Evolutionary conservation across 306 rosid species (phyloP).

Genomic region (Neltuma alba): DNA sequence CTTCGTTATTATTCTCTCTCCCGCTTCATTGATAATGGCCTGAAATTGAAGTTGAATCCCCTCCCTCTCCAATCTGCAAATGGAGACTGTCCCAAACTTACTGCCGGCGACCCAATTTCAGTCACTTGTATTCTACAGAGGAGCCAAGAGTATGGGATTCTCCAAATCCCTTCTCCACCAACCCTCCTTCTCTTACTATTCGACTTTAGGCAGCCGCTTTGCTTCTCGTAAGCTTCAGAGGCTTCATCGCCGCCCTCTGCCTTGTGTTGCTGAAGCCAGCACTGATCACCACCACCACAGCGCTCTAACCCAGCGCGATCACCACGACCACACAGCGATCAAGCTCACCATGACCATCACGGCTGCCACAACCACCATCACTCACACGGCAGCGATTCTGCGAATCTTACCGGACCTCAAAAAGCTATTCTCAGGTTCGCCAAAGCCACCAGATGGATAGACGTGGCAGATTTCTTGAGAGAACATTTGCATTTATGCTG

Average conservation of each 20-base stretch:
- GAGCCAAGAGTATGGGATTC: slow-evolving; percentile 37
- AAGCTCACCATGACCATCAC: slow-evolving; percentile 7
- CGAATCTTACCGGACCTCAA: slow-evolving; percentile 64
- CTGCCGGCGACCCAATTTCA: slow-evolving; percentile 43
- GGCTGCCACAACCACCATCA: slow-evolving; percentile 53
- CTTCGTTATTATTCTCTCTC: not conserved
- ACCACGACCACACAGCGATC: slow-evolving; percentile 39
- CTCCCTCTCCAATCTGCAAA: slow-evolving; percentile 31
- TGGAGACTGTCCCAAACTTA: slow-evolving; percentile 59
- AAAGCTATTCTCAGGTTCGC: slow-evolving; percentile 70
- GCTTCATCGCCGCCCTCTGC: slow-evolving; percentile 44
- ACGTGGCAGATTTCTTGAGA: slow-evolving; percentile 71
- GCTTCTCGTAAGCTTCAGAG: slow-evolving; percentile 34
- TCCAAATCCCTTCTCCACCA: slow-evolving; percentile 36
- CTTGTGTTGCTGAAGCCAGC: slow-evolving; percentile 46
- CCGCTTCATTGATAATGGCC: slow-evolving; percentile 28
- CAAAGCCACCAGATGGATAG: slow-evolving; percentile 74
- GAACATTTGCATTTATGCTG: slow-evolving; percentile 89
- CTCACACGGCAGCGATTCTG: slow-evolving; percentile 35
- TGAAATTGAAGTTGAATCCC: slow-evolving; percentile 10
- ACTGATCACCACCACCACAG: slow-evolving; percentile 34
- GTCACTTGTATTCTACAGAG: slow-evolving; percentile 36
- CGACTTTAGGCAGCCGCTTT: slow-evolving; percentile 42
- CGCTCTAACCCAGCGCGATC: slow-evolving; percentile 16
- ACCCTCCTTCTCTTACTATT: not conserved